Evolutionary conservation across 2,329 filamentous ascomycete genomes (phyloP).

Genomic region (Ophiostoma australiae): DNA sequence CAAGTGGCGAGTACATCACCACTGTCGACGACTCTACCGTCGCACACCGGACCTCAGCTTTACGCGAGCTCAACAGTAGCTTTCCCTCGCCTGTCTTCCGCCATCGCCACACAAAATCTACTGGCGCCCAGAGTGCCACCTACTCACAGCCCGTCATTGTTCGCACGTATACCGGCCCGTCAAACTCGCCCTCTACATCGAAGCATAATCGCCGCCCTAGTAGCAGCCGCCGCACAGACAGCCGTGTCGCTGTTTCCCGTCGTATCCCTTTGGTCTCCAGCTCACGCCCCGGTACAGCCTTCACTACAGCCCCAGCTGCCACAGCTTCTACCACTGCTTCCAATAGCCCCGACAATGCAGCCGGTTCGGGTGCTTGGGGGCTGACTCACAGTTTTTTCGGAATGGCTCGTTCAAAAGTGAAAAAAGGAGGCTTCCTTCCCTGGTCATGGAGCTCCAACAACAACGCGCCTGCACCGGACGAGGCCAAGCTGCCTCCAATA

Average conservation of each 20-base stretch:
- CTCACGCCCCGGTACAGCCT: conserved; percentile 25
- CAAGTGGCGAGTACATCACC: conserved; percentile 49
- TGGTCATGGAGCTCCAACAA: conserved; percentile 32
- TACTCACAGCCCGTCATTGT: conserved; percentile 63
- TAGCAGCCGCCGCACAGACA: conserved; percentile 33
- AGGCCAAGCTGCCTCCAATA: conserved; percentile 52
- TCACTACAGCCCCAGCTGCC: background rate
- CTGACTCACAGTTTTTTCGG: conserved; percentile 29
- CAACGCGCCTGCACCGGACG: conserved; percentile 25
- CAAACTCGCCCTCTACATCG: conserved; percentile 30
- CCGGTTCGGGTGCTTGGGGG: conserved; percentile 16
- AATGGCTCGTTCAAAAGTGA: conserved; percentile 43
- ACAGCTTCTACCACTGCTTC: background rate
- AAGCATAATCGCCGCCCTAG: conserved; percentile 30
- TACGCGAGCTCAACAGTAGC: conserved; percentile 55
- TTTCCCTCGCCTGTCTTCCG: conserved; percentile 46
- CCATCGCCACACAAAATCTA: conserved; percentile 53
- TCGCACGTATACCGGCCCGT: conserved; percentile 54
- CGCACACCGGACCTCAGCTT: conserved; percentile 53
- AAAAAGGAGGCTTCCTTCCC: conserved; percentile 35
- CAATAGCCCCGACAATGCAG: conserved; percentile 24
- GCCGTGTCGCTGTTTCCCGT: conserved; percentile 29
- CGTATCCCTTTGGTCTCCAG: conserved; percentile 30
- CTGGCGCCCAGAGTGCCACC: conserved; percentile 52
- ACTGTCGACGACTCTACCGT: conserved; percentile 53